A percentile compares a stretch with the other conserved stretches of the same genome.
phyloP scores from a whole-genome alignment of 2,329 filamentous ascomycete genomes.

The Periconia digitata region DNA sequence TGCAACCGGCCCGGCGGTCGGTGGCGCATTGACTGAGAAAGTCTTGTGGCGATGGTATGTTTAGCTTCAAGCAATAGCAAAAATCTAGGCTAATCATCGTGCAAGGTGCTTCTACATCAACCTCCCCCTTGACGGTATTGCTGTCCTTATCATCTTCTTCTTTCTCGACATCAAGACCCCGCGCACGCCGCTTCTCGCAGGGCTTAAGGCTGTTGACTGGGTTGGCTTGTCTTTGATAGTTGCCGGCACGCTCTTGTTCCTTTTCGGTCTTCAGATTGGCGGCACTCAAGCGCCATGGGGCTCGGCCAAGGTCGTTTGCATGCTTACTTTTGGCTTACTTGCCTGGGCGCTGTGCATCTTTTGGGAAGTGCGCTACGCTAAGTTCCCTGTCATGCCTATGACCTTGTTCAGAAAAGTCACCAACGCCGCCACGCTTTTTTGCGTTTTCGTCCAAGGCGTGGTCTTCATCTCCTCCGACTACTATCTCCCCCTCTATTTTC shows the following conservation, averaged over 20 bases:
- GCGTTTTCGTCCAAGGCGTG: background rate
- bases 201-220: conserved; percentile 54
- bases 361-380: conserved; percentile 70
- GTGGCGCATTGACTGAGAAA: conserved; percentile 46
- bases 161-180: conserved; percentile 55
- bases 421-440: background rate
- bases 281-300: conserved; percentile 72
- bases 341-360: conserved; percentile 64
- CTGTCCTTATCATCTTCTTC: conserved; percentile 18
- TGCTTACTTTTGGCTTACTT: conserved; percentile 70
- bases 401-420: background rate
- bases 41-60: conserved; percentile 31
- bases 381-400: conserved; percentile 55
- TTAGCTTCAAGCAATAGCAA: no score
- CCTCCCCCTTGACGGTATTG: conserved; percentile 44
- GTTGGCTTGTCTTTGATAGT: conserved; percentile 49
- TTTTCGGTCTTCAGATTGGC: conserved; percentile 76
- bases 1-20: conserved; percentile 51
- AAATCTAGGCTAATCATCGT: background rate
- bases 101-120: conserved; percentile 43
- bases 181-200: conserved; percentile 44
- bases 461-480: conserved; percentile 48
- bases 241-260: conserved; percentile 45
- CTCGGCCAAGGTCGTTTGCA: conserved; percentile 70
- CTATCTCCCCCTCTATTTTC: conserved; percentile 72